Percentiles rank a stretch among this genome's conserved stretches.
phyloP scores from a whole-genome alignment of 1,284 basidiomycete genomes.

The Pseudozyma pruni region DNA sequence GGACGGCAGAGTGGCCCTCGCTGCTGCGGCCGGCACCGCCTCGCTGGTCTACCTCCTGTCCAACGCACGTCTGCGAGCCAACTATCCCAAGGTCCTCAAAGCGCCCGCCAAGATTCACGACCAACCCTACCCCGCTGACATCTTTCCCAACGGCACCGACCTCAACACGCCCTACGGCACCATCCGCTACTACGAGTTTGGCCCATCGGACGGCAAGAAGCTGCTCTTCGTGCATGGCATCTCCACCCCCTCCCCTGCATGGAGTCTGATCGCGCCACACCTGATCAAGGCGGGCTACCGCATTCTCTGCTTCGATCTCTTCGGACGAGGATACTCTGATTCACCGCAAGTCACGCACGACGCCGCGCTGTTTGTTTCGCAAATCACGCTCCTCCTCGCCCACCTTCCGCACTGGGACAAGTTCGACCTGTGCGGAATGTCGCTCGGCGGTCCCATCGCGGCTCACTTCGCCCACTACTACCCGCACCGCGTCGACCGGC shows the following conservation, averaged over 20 bases:
- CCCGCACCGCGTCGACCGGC: constrained; percentile 34
- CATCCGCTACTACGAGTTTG: constrained; percentile 54
- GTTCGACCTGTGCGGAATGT: constrained; percentile 50
- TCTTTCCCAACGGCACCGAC: constrained; percentile 36
- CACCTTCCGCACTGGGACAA: constrained; percentile 45
- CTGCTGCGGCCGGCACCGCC: constrained; percentile 34
- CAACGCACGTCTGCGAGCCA: constrained; percentile 27
- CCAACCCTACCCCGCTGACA: constrained; percentile 37
- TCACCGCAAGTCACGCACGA: constrained; percentile 44
- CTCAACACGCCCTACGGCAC: constrained; percentile 40
- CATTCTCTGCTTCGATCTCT: constrained; percentile 46
- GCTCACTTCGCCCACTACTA: constrained; percentile 48
- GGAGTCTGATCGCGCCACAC: constrained; percentile 29
- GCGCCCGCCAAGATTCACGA: constrained; percentile 38
- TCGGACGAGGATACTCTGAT: constrained; percentile 48
- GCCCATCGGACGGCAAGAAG: constrained; percentile 54
- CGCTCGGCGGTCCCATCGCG: constrained; percentile 43
- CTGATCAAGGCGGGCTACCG: constrained; percentile 49
- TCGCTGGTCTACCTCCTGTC: constrained; percentile 34
- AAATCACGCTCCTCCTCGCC: constrained; percentile 43
- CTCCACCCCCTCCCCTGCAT: constrained; percentile 43
- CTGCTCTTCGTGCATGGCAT: constrained; percentile 64
- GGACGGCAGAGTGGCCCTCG: constrained; percentile 25
- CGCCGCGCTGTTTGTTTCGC: constrained; percentile 39
- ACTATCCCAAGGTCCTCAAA: constrained; percentile 40